Conservation (phyloP, 345 rosid genomes). For the Dipteronia dyeriana region DNA sequence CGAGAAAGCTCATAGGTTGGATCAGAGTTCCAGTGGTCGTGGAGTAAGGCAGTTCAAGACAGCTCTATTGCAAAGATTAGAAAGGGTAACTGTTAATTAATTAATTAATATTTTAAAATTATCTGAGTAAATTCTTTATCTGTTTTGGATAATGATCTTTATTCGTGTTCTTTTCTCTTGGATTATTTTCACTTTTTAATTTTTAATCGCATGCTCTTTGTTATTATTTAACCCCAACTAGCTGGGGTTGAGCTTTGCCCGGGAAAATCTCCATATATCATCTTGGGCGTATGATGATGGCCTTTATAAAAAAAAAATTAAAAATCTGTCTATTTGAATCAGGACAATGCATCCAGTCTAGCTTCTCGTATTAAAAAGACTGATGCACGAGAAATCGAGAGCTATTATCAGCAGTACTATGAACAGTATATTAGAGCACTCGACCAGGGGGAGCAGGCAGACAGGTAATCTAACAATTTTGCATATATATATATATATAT, state of each 20-base stretch:
- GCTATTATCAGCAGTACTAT: constrained; percentile 91
- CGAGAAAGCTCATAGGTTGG: constrained; percentile 87
- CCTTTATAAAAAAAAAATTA: too few relatives aligned
- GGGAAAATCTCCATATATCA: neutral
- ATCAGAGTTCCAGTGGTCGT: constrained; percentile 69
- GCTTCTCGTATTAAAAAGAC: constrained; percentile 93
- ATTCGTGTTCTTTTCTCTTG: too few relatives aligned
- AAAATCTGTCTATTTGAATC: constrained; percentile 6
- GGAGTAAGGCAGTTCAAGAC: constrained; percentile 94
- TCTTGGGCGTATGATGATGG: neutral
- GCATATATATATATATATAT: neutral
- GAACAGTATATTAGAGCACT: constrained; percentile 88
- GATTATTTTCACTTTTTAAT: too few relatives aligned
- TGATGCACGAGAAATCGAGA: constrained; percentile 92
- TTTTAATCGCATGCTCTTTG: neutral
- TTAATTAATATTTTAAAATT: neutral
- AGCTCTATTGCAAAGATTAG: constrained; percentile 69
- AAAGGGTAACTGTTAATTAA: constrained; percentile 54
- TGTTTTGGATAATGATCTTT: too few relatives aligned
- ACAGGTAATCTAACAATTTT: constrained; percentile 54
- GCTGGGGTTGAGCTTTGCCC: neutral
- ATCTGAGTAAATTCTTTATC: neutral
- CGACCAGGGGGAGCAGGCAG: constrained; percentile 96
- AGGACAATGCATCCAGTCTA: constrained; percentile 96
- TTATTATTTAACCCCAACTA: neutral